Base-by-base conservation (phyloP, 1,284 basidiomycete genomes). In the Phlebopus sp. region DNA sequence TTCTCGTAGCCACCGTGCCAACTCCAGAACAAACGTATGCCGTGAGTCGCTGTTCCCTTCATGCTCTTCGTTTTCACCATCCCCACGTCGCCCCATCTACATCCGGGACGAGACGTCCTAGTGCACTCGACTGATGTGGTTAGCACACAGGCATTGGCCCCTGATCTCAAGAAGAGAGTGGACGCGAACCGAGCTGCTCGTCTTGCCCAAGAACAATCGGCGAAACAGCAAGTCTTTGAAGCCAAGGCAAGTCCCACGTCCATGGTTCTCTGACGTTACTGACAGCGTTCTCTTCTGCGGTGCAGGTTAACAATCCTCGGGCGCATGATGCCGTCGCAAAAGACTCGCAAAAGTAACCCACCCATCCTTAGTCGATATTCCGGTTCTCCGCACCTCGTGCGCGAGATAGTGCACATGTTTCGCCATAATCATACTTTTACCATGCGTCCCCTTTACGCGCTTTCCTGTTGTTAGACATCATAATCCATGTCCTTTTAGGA, bases 91-190 rank as follows among this genome's bases (percentile, higher is more conserved):
- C 30, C 45, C 37, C 21, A 30, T 13, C 11, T 17, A 14, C n/a
- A 11, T 31, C 25, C n/a, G 18, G 21, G 5, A 9, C n/a, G 27
- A 9, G 27, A 11, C 8, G 27, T 23, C 27, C 27, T 8, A 29
- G 27, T 29, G 27, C 8, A 29, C 27, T 29, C 31, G 34, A 4
- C 47, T 54, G n/a, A 51, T 47, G 27, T 38, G 38, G 21, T 13
- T 15, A 5, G 18, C 10, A 29, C 37, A 41, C 58, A 87, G 84
- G 71, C 74, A 54, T 76, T 87, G 77, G 72, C 84, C 10, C 84
- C 86, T 46, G 84, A 87, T 65, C 62, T 88, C 48, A 76, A 73
- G 55, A 75, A 77, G 41, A 81, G 79, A 58, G 85, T 87, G 5
- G 86, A 87, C 57, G 77, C 78, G 3, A 76, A 75, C 53, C 76